Evolutionary conservation across 73 alveolate species (phyloP), one percentile per base, ranked within the genome.

Genomic region (Loxodes magnus): DNA sequence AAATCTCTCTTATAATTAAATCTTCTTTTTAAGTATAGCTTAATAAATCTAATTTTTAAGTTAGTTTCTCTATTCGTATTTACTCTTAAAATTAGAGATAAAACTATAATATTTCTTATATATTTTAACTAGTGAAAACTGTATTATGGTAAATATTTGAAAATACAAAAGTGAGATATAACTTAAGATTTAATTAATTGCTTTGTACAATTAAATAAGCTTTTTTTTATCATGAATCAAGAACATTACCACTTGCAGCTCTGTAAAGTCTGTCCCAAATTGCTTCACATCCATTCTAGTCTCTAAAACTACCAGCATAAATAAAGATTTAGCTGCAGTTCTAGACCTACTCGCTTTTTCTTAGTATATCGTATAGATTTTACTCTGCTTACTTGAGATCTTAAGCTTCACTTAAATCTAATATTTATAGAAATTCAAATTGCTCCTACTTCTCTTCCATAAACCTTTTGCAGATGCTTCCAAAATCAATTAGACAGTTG

Each of bases 231-330:
- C n/a, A n/a, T n/a, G n/a, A n/a, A n/a, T n/a, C n/a, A n/a, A n/a
- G n/a, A n/a, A n/a, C n/a, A n/a, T n/a, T n/a, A n/a, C 88, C 88
- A 37, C 84, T 54, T 36, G 90, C 81, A 1, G 96, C 84, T 67
- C 89, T 71, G 80, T 73, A 83, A 52, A 79, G 58, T 51, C 96
- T 64, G 44, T 79, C 96, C 23, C 66, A 67, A 14, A 84, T 28
- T 5, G 96, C 89, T 14, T 71, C 66, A 43, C 57, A 56, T 62
- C 79, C 92, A 0, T 66, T 74, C 30, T 33, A 54, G 36, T 64
- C 64, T 26, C 56, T 21, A 51, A 44, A 59, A 31, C 56, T 58
- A 22, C 42, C 52, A 42, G 43, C 79, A 25, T 55, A 44, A 38
- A 84, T 57, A 55, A 82, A 23, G 50, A 79, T 72, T 44, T 51